Evolutionary conservation across 1,284 basidiomycete genomes (phyloP), one percentile per base, ranked within the genome.

Genomic region (Sphagnurus paluster): DNA sequence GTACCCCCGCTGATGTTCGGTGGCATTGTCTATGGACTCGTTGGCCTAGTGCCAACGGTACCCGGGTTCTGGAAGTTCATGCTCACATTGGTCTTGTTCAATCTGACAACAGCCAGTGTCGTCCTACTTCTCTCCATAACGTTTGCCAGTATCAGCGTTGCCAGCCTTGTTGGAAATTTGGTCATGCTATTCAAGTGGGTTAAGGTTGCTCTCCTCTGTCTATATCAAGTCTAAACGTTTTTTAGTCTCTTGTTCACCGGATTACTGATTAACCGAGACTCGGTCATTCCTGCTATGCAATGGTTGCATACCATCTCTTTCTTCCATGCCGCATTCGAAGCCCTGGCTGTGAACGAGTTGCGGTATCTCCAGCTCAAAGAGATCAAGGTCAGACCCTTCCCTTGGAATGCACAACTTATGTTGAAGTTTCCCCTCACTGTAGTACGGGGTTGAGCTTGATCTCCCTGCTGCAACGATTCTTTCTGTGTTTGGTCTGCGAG

Each of bases 271-370:
- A 99, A 98, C 67, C 84, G 93, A 39, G 90, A 95, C 56, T 85
- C 88, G 19, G 82, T 98, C 9, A 78, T 82, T 0, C 72, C 75
- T 0, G 76, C 73, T 29, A 72, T 96, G 39, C 82, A 80, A 48
- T 97, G 93, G 91, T 71, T 98, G 53, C 89, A 93, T 62, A 93
- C 89, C 1, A 63, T 92, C 10, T 96, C 93, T 2, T 98, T 98
- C 78, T 98, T 97, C 85, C 96, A 98, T 69, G 95, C 96, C n/a
- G 96, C 90, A 0, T 98, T 93, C 61, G 96, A 99, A 69, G 93
- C 90, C 1, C 77, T 99, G 21, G 85, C 94, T 19, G 94, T 98
- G 49, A 98, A 98, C 64, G 95, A 99, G 68, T 72, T 99, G 42
- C 76, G 94, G 38, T 97, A 95, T 66, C 72, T 98, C n/a, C 89